Evolutionary conservation across 176 grass and related monocot species (phyloP), one percentile per base, ranked within the genome.

Genomic region (Luzula sylvatica): DNA sequence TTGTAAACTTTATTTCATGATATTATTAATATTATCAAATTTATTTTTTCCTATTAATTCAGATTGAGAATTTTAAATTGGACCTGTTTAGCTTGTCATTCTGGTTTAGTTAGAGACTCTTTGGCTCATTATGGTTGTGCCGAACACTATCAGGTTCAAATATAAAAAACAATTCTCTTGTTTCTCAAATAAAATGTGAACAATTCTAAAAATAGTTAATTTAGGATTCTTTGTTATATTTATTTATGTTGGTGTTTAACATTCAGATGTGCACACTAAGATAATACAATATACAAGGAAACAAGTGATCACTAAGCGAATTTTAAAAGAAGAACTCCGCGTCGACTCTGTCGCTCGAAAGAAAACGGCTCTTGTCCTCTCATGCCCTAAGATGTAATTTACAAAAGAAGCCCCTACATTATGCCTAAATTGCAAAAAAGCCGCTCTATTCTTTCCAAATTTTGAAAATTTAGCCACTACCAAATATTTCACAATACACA

Each of bases 41-140:
- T 35, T 35, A 35, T 35, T 7, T 35, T 1, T 2, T 35, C 9
- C 9, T 35, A 35, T 35, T 35, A 35, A 7, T 86, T 59, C 76
- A 98, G 92, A 58, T 75, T 98, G 65, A 74, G 65, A 40, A 72
- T 75, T 60, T 90, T 73, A 53, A 85, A 81, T 8, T 72, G 16
- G 69, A 81, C 81, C 23, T 90, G 86, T 79, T 65, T 98, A 26
- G 78, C 75, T 30, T 90, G 90, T 76, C 75, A 90, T 27, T 81
- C 85, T 25, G 92, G 92, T 39, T 66, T 98, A 35, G 55, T 98
- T 28, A 90, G 85, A 65, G 84, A 95, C 67, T 79, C 81, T 69
- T 55, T 98, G 76, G 92, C 92, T 63, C 86, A 86, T 86, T 85
- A 98, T 90, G 92, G 92, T 49, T 98, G 85, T 50, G 92, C 92